These are phyloP conservation scores for Phyllosticta citrichinensis DNA, from an alignment of 2,329 filamentous ascomycete species.

Conservation along the genomic window DNA sequence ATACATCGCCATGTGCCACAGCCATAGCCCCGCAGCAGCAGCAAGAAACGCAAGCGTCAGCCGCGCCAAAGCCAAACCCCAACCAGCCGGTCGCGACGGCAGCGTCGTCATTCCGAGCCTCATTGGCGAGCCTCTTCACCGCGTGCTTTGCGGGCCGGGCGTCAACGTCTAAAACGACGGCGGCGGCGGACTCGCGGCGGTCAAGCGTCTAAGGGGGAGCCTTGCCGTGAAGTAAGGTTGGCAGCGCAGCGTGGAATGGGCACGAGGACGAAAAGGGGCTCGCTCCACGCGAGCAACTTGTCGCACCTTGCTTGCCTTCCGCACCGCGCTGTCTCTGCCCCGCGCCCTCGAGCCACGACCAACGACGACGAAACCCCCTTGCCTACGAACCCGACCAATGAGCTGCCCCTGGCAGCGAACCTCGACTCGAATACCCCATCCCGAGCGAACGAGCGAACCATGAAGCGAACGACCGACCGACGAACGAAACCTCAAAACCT, in stretches of 20 bases:
- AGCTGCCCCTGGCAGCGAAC: neutral
- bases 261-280: neutral
- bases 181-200: neutral
- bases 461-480: neutral
- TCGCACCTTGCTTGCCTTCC: neutral
- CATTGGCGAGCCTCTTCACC: conserved; percentile 8
- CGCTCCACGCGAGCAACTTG: neutral
- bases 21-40: neutral
- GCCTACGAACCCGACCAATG: neutral
- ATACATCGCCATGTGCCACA: conserved; percentile 3
- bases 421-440: neutral
- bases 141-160: conserved; percentile 4
- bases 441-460: neutral
- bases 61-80: neutral
- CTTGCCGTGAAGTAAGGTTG: neutral
- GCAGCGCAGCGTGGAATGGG: neutral
- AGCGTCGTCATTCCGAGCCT: conserved; percentile 1
- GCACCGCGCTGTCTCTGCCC: neutral
- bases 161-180: neutral
- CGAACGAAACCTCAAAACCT: neutral
- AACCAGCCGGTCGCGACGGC: neutral
- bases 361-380: neutral
- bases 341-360: neutral
- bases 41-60: neutral
- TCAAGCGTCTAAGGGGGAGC: neutral